Evolutionary conservation across 768 basidiomycete species (phyloP).

Genomic region (Trametes punicea): DNA sequence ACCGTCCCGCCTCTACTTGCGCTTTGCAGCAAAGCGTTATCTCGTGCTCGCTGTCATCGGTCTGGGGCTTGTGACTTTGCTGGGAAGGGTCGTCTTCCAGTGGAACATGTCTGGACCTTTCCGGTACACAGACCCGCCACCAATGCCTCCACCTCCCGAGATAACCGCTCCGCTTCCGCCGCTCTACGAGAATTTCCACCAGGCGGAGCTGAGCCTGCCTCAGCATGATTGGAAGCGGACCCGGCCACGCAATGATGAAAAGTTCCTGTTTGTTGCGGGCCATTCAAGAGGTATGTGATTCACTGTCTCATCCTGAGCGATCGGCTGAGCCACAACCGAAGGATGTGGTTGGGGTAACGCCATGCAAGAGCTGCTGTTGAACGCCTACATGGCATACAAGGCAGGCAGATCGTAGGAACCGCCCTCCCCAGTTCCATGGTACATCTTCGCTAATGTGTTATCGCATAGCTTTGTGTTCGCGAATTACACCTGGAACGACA

Average conservation of each 20-base stretch:
- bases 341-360: constrained; percentile 41
- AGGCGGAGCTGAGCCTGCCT: not conserved
- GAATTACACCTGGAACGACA: constrained; percentile 51
- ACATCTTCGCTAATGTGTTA: not conserved
- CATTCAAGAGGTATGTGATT: not conserved
- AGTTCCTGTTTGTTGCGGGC: constrained; percentile 8
- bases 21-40: constrained; percentile 2
- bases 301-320: not conserved
- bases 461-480: constrained; percentile 44
- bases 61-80: not conserved
- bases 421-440: not conserved
- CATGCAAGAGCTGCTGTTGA: constrained; percentile 38
- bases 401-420: constrained; percentile 36
- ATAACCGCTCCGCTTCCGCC: not conserved
- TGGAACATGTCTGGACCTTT: not conserved
- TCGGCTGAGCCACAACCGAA: constrained; percentile 4
- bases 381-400: constrained; percentile 33
- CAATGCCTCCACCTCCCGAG: not conserved
- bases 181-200: not conserved
- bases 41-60: constrained; percentile 1
- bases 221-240: constrained; percentile 3
- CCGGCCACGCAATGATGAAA: not conserved
- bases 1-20: not conserved
- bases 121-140: not conserved
- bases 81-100: not conserved